Evolutionary conservation across 805 yeast genomes (phyloP).

Genomic region (Monosporozyma siamensis): DNA sequence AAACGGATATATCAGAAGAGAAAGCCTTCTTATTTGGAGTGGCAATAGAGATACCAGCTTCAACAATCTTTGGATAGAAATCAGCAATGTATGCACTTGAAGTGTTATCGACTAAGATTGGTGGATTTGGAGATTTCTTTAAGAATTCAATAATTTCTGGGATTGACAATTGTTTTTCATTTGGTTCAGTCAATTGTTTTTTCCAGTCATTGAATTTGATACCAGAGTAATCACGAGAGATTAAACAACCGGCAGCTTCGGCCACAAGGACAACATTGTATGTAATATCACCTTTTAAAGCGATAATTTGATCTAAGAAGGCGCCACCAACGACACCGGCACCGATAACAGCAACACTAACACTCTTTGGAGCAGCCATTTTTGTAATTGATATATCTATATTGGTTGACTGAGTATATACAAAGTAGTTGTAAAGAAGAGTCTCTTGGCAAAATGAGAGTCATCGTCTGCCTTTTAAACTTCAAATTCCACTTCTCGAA

Average conservation of each 20-base stretch:
- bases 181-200: conserved; percentile 37
- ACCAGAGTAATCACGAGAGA: conserved; percentile 62
- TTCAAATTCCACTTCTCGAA: too few relatives aligned
- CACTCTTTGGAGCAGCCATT: conserved; percentile 39
- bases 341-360: conserved; percentile 66
- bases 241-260: conserved; percentile 59
- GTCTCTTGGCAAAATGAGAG: not conserved
- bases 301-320: conserved; percentile 69
- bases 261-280: conserved; percentile 79
- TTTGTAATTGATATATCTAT: not conserved
- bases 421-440: not conserved
- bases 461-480: too few relatives aligned
- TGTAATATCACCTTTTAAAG: conserved; percentile 48
- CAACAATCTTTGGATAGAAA: conserved; percentile 64
- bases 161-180: conserved; percentile 40
- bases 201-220: conserved; percentile 51
- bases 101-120: conserved; percentile 88
- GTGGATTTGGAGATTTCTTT: conserved; percentile 58
- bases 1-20: conserved; percentile 60
- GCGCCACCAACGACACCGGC: conserved; percentile 96
- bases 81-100: conserved; percentile 72
- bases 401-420: not conserved
- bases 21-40: conserved; percentile 98
- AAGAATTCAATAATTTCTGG: conserved; percentile 55
- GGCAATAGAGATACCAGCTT: conserved; percentile 81